Percentiles rank a stretch among this genome's conserved stretches.
These are phyloP conservation scores for Lojkania enalia DNA, from an alignment of 2,329 filamentous ascomycete species.

Conservation along the genomic window DNA sequence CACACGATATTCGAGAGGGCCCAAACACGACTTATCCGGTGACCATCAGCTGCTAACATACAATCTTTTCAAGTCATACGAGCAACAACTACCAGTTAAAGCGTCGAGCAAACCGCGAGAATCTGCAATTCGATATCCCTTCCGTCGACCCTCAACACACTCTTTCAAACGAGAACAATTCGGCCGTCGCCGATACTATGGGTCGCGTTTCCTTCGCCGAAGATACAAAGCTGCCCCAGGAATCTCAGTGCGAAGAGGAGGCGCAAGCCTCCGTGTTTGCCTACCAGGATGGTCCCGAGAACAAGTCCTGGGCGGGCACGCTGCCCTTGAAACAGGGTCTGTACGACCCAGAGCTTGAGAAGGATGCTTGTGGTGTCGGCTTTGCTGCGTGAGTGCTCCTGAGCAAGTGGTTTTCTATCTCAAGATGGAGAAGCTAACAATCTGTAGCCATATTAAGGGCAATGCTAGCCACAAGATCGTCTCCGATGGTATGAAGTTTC, in stretches of 20 bases:
- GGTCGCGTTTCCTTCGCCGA: conserved; percentile 57
- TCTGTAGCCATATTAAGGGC: conserved; percentile 88
- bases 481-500: conserved; percentile 78
- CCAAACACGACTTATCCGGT: too few relatives aligned
- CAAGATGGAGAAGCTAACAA: conserved; percentile 27
- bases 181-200: conserved; percentile 59
- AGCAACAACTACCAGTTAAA: conserved; percentile 31
- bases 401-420: background rate
- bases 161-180: conserved; percentile 35
- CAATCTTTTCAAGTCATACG: conserved; percentile 10
- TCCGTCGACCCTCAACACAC: conserved; percentile 15
- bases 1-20: conserved; percentile 1
- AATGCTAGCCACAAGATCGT: conserved; percentile 97
- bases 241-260: conserved; percentile 52
- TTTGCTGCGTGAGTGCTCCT: conserved; percentile 80
- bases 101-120: conserved; percentile 29
- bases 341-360: conserved; percentile 93
- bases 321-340: conserved; percentile 98
- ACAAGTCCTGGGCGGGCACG: conserved; percentile 92
- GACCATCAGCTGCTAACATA: conserved; percentile 18
- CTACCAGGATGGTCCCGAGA: conserved; percentile 76
- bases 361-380: conserved; percentile 99
- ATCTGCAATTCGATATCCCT: conserved; percentile 24
- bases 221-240: conserved; percentile 53
- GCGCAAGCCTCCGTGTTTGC: conserved; percentile 71